Conservation (phyloP, 2,329 filamentous ascomycete genomes). For the Xylaria sp. region DNA sequence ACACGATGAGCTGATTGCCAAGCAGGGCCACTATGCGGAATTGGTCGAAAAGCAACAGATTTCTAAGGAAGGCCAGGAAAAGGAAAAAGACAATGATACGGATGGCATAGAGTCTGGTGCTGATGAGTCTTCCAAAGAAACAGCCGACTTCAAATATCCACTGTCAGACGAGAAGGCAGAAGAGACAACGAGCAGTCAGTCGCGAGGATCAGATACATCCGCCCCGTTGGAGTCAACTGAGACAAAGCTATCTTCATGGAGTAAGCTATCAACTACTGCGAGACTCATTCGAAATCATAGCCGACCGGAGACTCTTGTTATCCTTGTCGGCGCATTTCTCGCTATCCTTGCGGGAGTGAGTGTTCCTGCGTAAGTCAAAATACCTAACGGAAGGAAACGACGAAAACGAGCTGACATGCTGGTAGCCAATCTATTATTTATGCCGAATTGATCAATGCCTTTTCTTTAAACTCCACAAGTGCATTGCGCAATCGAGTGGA, state of each 20-base stretch:
- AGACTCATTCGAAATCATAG: slow-evolving; percentile 13
- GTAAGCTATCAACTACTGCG: slow-evolving; percentile 1
- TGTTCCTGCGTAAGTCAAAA: slow-evolving; percentile 1
- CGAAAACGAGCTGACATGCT: neutral
- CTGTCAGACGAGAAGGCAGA: neutral
- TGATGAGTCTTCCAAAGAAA: neutral
- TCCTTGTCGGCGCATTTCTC: neutral
- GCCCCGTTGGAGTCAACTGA: neutral
- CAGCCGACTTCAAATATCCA: neutral
- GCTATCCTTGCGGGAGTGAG: neutral
- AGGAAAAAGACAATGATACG: neutral
- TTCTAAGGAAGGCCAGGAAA: neutral
- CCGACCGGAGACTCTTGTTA: slow-evolving; percentile 8
- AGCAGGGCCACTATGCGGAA: slow-evolving; percentile 69
- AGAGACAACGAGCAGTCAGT: neutral
- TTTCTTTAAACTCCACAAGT: slow-evolving; percentile 3
- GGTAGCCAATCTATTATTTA: slow-evolving; percentile 5
- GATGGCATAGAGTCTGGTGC: neutral
- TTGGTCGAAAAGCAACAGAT: slow-evolving; percentile 63
- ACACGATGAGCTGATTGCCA: slow-evolving; percentile 25
- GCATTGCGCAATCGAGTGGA: neutral
- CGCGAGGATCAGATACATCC: neutral
- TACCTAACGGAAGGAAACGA: neutral
- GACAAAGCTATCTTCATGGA: neutral
- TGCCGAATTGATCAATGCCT: slow-evolving; percentile 5